Evolutionary conservation across 1,139 yeast species (phyloP).

Genomic region (Candida frijolesensis): DNA sequence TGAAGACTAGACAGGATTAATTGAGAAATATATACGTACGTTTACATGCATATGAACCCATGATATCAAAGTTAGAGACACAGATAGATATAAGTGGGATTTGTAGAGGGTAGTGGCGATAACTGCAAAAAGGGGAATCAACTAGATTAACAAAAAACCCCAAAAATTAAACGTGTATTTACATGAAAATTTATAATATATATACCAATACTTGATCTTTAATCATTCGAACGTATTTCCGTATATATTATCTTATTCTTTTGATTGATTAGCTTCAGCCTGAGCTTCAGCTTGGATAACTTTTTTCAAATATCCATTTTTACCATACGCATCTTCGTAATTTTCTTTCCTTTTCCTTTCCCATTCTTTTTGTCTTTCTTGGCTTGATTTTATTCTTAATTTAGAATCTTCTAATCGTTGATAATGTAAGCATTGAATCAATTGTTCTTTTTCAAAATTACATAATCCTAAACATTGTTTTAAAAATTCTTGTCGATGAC

Average conservation of each 20-base stretch:
- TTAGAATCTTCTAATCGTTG: constrained; percentile 73
- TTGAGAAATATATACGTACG: not conserved
- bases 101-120: too few species aligned
- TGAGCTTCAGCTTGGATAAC: constrained; percentile 55
- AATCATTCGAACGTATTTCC: not conserved
- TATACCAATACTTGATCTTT: too few species aligned
- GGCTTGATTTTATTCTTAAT: constrained; percentile 58
- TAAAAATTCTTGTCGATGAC: constrained; percentile 74
- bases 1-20: constrained; percentile 92
- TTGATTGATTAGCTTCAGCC: constrained; percentile 20
- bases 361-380: constrained; percentile 55
- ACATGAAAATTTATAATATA: too few species aligned
- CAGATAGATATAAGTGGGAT: too few species aligned
- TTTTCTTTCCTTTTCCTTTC: constrained; percentile 60
- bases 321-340: constrained; percentile 81
- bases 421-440: constrained; percentile 75
- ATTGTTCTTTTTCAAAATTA: constrained; percentile 79
- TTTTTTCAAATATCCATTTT: constrained; percentile 69
- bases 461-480: constrained; percentile 83
- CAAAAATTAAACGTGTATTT: too few species aligned
- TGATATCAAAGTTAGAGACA: not conserved
- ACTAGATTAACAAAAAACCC: not conserved
- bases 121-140: not conserved
- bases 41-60: not conserved
- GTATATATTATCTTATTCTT: not conserved